A percentile compares a stretch with the other conserved stretches of the same genome.
Conservation (phyloP, 1,284 basidiomycete species). For the Ganoderma leucocontextum region DNA sequence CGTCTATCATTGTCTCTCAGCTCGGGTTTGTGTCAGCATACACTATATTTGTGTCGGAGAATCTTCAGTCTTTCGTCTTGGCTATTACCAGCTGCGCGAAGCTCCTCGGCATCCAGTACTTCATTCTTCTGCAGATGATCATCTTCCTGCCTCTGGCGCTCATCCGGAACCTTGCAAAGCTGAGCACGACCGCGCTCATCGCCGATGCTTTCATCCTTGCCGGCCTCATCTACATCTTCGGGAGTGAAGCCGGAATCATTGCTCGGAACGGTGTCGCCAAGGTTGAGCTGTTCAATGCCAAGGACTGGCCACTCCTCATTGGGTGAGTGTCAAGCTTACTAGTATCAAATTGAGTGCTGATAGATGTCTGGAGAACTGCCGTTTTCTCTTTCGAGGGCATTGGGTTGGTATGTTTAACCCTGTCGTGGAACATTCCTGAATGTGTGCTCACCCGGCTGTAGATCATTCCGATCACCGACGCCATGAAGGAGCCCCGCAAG, state of each 20-base stretch:
- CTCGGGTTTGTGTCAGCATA: slow-evolving; percentile 91
- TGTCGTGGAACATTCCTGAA: background rate
- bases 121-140: slow-evolving; percentile 87
- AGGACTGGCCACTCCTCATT: slow-evolving; percentile 91
- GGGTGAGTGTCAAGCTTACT: slow-evolving; percentile 62
- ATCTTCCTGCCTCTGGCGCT: slow-evolving; percentile 91
- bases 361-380: slow-evolving; percentile 71
- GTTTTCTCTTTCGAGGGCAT: slow-evolving; percentile 99
- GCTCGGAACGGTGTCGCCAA: slow-evolving; percentile 78
- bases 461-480: slow-evolving; percentile 96
- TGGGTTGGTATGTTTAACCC: slow-evolving; percentile 73
- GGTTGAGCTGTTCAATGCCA: slow-evolving; percentile 88
- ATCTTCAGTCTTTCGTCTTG: slow-evolving; percentile 87
- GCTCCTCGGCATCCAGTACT: slow-evolving; percentile 75
- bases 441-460: slow-evolving; percentile 36
- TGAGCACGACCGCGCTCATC: slow-evolving; percentile 91
- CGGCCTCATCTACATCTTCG: slow-evolving; percentile 88
- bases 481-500: slow-evolving; percentile 94
- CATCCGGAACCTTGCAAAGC: slow-evolving; percentile 89
- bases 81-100: slow-evolving; percentile 85
- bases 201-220: slow-evolving; percentile 96
- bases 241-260: slow-evolving; percentile 80
- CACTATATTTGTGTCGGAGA: slow-evolving; percentile 96
- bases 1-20: slow-evolving; percentile 91
- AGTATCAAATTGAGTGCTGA: slow-evolving; percentile 6